Evolutionary conservation across 2,329 filamentous ascomycete genomes (phyloP).

Genomic region (Trichoderma sp.): DNA sequence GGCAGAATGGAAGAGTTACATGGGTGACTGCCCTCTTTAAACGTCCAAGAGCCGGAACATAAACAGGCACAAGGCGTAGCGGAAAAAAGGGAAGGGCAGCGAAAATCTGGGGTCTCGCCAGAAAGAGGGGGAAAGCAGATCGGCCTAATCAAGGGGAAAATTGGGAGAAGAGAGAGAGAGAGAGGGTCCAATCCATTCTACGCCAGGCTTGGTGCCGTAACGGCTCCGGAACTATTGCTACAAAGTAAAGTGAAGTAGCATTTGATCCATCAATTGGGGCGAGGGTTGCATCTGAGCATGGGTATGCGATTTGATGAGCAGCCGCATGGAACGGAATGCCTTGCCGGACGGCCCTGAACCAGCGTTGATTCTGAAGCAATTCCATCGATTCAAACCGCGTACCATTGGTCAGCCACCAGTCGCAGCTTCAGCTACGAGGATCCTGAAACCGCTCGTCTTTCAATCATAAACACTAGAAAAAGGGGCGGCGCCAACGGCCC

Average conservation of each 20-base stretch:
- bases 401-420: not conserved
- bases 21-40: not conserved
- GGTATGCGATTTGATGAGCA: not conserved
- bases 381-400: not conserved
- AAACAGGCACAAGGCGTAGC: not conserved
- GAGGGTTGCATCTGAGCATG: not conserved
- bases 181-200: conserved; percentile 1
- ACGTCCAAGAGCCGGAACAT: conserved; percentile 4
- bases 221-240: not conserved
- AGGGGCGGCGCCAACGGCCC: conserved; percentile 26
- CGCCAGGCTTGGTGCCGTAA: not conserved
- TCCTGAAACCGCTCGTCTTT: not conserved
- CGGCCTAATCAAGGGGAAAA: conserved; percentile 24
- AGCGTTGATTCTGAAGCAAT: not conserved
- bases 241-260: not conserved
- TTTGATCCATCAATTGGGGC: not conserved
- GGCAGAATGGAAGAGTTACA: conserved; percentile 19
- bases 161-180: not conserved
- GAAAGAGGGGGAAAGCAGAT: conserved; percentile 5
- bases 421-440: not conserved
- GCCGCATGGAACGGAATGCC: not conserved
- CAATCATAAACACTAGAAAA: not conserved
- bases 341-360: not conserved
- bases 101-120: conserved; percentile 19
- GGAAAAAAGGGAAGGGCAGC: not conserved